Base-by-base conservation (phyloP, 2,329 filamentous ascomycete genomes). In the Aureobasidium melanogenum region DNA sequence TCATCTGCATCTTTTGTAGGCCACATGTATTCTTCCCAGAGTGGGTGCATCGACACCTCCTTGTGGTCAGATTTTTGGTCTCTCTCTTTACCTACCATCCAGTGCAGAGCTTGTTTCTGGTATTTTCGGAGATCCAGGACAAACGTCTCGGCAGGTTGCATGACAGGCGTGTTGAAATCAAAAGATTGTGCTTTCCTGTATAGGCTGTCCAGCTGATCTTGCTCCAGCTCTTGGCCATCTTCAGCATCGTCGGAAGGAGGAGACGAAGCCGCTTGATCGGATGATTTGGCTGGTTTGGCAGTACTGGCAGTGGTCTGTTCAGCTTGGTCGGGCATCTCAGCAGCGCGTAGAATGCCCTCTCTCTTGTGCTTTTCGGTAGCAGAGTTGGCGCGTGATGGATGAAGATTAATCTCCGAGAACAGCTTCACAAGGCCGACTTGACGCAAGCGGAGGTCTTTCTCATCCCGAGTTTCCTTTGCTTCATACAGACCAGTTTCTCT, bases 111-210 rank as follows among this genome's bases (percentile, higher is more conserved):
- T 73, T 99, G 94, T 70, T 91, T 96, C 72, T 99, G 94, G 67
- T 99, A 99, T 56, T 90, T 91, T 3, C 94, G 86, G 30, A 99
- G 79, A 39, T 86, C 81, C 85, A 99, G 86, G 6, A 82, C 81
- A 73, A 99, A 99, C 0, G 86, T 90, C 9, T 87, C 80, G 6
- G 88, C 85, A 10, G 94, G 93, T 67, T 96, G 88, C 10, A 90
- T 87, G 72, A 91, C 87, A 1, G 92, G 92, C 0, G 92, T 97
- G 70, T 85, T 84, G 70, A 99, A 97, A 72, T 99, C 94, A 69
- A 97, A 97, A 0, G 91, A 92, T 70, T 99, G 94, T 0, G 94
- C 94, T 71, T 99, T 99, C 69, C 88, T 90, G 74, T 99, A 99
- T 1, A 99, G 76, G 0, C 89, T 85, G 71, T 99, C 94, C 3